These are phyloP conservation scores for Lanzia echinophila DNA, from an alignment of 2,329 filamentous ascomycete species.

Conservation along the genomic window DNA sequence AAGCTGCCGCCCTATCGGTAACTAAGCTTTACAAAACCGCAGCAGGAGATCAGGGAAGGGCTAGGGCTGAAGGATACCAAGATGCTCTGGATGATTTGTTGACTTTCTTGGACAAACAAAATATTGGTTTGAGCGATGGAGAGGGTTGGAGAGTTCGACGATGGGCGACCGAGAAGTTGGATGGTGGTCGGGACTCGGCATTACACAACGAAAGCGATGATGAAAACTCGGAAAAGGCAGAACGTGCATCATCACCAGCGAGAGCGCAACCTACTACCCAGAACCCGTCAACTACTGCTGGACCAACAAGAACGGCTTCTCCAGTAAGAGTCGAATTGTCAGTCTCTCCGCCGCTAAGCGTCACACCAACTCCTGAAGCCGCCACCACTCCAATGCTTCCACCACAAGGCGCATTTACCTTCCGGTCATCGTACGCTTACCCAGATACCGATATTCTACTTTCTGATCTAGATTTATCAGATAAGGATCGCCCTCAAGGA, in stretches of 20 bases:
- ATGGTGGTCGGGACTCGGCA: constrained; percentile 53
- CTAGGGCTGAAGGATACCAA: constrained; percentile 79
- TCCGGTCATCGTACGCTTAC: constrained; percentile 57
- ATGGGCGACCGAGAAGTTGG: constrained; percentile 64
- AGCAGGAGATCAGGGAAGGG: constrained; percentile 66
- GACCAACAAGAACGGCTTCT: constrained; percentile 29
- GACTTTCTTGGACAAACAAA: constrained; percentile 75
- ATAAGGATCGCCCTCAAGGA: constrained; percentile 33
- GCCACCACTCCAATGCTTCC: constrained; percentile 40
- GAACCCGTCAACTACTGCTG: constrained; percentile 14
- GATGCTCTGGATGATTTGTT: constrained; percentile 88
- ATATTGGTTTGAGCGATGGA: constrained; percentile 70
- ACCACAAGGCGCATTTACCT: constrained; percentile 59
- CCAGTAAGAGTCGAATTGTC: constrained; percentile 35
- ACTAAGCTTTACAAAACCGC: constrained; percentile 96
- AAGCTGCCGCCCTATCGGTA: constrained; percentile 83
- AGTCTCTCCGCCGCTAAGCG: constrained; percentile 18
- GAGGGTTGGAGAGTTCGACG: constrained; percentile 60
- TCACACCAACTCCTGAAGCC: constrained; percentile 11
- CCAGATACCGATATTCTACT: constrained; percentile 54
- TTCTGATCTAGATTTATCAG: constrained; percentile 53
- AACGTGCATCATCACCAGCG: constrained; percentile 52
- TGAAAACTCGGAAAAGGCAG: constrained; percentile 53
- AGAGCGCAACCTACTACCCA: constrained; percentile 41
- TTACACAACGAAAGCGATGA: constrained; percentile 61